These are phyloP conservation scores for Phytopythium oedochilum DNA, from an alignment of 352 stramenopile species.

Conservation along the genomic window DNA sequence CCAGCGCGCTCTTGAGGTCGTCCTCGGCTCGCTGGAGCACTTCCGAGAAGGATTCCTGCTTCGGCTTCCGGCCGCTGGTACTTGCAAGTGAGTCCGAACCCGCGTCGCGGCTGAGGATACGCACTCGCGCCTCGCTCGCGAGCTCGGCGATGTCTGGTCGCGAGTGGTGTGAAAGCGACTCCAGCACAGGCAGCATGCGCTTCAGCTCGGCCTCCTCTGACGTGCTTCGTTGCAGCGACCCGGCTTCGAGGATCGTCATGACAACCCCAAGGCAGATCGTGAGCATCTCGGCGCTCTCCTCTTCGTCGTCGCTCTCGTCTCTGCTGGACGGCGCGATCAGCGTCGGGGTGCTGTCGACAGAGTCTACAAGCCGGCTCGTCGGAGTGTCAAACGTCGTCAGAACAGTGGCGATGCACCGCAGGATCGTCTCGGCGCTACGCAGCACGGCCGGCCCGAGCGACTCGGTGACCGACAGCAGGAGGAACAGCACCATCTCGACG, in stretches of 20 bases:
- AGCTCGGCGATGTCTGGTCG: slow-evolving; percentile 70
- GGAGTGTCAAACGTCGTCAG: slow-evolving; percentile 49
- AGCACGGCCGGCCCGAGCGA: slow-evolving; percentile 67
- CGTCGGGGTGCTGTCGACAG: background rate
- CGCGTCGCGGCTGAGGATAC: slow-evolving; percentile 51
- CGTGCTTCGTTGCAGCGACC: slow-evolving; percentile 33
- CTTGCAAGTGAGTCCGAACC: background rate
- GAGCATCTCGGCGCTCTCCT: slow-evolving; percentile 63
- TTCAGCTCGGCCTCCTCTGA: slow-evolving; percentile 54
- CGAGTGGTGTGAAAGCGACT: slow-evolving; percentile 43
- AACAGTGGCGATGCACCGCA: slow-evolving; percentile 71
- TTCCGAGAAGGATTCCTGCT: slow-evolving; percentile 48
- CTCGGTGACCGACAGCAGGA: slow-evolving; percentile 72
- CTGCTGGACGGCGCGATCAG: background rate
- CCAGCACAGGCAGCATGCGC: slow-evolving; percentile 58
- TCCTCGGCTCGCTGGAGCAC: slow-evolving; percentile 42
- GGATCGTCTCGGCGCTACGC: slow-evolving; percentile 51
- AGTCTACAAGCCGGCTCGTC: slow-evolving; percentile 23
- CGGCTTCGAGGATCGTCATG: slow-evolving; percentile 76
- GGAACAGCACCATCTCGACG: slow-evolving; percentile 51
- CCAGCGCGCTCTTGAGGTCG: slow-evolving; percentile 57
- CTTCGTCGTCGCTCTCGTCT: slow-evolving; percentile 17
- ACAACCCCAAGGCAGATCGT: slow-evolving; percentile 75
- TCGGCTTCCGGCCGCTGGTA: slow-evolving; percentile 1
- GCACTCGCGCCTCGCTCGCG: slow-evolving; percentile 50